A percentile compares a stretch with the other conserved stretches of the same genome.
phyloP scores from a whole-genome alignment of 2,329 filamentous ascomycete genomes.

The Penicillium sp. region DNA sequence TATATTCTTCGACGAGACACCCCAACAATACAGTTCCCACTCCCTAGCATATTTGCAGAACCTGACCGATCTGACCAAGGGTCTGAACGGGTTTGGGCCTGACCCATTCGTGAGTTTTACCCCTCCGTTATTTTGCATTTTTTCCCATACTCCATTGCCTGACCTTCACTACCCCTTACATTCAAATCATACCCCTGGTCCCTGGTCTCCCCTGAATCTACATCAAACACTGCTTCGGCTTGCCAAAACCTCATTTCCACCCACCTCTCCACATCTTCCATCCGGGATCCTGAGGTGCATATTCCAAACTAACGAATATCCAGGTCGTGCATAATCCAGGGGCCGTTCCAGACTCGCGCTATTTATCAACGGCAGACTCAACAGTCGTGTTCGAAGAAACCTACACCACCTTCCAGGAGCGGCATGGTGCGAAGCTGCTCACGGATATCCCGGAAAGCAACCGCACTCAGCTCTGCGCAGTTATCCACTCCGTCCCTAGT shows the following conservation, averaged over 20 bases:
- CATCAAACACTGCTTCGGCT: background rate
- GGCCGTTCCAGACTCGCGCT: conserved; percentile 42
- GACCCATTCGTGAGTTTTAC: conserved; percentile 38
- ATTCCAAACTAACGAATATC: conserved; percentile 11
- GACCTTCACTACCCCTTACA: background rate
- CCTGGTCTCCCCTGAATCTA: background rate
- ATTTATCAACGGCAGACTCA: conserved; percentile 44
- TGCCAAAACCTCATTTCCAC: background rate
- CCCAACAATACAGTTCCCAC: conserved; percentile 35
- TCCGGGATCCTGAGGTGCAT: background rate
- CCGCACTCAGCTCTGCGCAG: conserved; percentile 33
- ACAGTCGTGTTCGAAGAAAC: conserved; percentile 49
- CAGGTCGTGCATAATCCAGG: conserved; percentile 50
- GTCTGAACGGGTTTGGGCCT: conserved; percentile 32
- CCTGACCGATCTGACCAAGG: conserved; percentile 33
- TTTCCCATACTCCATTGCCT: background rate
- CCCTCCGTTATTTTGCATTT: conserved; percentile 5
- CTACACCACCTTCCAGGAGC: conserved; percentile 39
- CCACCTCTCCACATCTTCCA: background rate
- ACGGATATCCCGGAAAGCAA: conserved; percentile 31
- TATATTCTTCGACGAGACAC: conserved; percentile 53
- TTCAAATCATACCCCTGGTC: background rate
- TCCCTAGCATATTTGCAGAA: conserved; percentile 35
- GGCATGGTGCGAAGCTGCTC: conserved; percentile 33
- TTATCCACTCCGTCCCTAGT: conserved; percentile 41